Evolutionary conservation across 768 basidiomycete species (phyloP).

Genomic region (Suillus weaverae): DNA sequence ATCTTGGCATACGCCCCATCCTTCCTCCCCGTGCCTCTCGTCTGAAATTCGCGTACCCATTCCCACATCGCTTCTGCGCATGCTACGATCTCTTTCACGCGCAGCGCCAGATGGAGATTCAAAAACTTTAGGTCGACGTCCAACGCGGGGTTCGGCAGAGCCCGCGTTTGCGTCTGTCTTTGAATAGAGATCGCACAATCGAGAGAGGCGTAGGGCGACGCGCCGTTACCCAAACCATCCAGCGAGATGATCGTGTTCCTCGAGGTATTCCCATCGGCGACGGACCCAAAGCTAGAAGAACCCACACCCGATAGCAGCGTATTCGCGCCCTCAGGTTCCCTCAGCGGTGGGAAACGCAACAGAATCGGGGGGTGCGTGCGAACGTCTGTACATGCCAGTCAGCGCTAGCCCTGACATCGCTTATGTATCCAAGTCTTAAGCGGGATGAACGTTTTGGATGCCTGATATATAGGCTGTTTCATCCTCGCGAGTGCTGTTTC

Average conservation of each 20-base stretch:
- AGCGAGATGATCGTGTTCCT: constrained; percentile 20
- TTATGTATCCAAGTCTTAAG: not conserved
- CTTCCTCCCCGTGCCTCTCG: constrained; percentile 14
- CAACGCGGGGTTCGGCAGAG: constrained; percentile 53
- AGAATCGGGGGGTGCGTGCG: constrained; percentile 65
- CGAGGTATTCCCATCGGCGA: not conserved
- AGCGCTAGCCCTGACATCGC: not conserved
- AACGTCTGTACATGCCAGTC: constrained; percentile 44
- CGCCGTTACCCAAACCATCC: constrained; percentile 36
- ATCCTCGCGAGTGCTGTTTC: no score
- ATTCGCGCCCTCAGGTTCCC: not conserved
- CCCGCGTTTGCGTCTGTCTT: not conserved
- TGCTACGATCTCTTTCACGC: constrained; percentile 63
- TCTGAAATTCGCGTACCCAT: constrained; percentile 58
- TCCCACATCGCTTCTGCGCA: constrained; percentile 83
- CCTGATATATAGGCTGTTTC: not conserved
- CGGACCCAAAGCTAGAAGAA: not conserved
- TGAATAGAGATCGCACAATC: constrained; percentile 42
- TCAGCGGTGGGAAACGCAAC: constrained; percentile 55
- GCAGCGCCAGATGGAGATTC: constrained; percentile 62
- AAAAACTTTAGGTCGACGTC: constrained; percentile 57
- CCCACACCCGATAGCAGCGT: no score
- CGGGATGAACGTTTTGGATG: not conserved
- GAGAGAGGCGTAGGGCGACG: constrained; percentile 47
- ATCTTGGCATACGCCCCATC: constrained; percentile 32